Base-by-base conservation (phyloP, 78 protist species). In the Isochrysis galbana region DNA sequence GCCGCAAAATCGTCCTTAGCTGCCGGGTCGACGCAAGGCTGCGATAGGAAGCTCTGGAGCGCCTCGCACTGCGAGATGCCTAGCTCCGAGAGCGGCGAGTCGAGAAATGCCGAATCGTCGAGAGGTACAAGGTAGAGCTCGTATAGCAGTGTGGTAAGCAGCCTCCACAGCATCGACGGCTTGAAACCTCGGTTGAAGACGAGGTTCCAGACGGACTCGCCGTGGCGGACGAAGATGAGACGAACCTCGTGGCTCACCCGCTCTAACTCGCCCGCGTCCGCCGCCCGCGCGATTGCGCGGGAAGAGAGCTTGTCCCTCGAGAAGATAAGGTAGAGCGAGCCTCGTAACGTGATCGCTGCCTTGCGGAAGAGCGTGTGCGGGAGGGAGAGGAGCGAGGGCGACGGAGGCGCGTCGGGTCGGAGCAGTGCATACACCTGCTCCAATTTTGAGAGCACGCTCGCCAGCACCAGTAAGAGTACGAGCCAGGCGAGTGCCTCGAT, bases 211-310 rank as follows among this genome's bases (percentile, higher is more conserved):
- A 78, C 44, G 23, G 51, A 41, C 87, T 78, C 87, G 51, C 87
- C 87, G 36, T 78, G 87, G 3, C 87, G 87, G 51, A 78, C 51
- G 48, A 78, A 41, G 87, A 78, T 78, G n/a, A 78, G 3, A 36
- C 87, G 87, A 0, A 72, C 42, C 67, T 54, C 32, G 32, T 21
- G 10, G 67, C 67, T 21, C 67, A 54, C 19, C 67, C 19, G 67
- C 10, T 54, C 67, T 54, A 54, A 19, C 10, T 54, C 10, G 67
- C 67, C 67, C 67, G 67, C 32, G 67, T 19, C 32, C 10, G 67
- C 67, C 32, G 67, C 19, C 19, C 67, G 10, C 67, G 67, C 10
- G 19, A 54, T 10, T 19, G 19, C 67, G 32, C 19, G 67, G 32
- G 10, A 21, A 54, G 67, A 21, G 67, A 54, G 32, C 67, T 54